phyloP scores from a whole-genome alignment of 225 moss, liverwort and hornwort species.

The Ulota crispa region DNA sequence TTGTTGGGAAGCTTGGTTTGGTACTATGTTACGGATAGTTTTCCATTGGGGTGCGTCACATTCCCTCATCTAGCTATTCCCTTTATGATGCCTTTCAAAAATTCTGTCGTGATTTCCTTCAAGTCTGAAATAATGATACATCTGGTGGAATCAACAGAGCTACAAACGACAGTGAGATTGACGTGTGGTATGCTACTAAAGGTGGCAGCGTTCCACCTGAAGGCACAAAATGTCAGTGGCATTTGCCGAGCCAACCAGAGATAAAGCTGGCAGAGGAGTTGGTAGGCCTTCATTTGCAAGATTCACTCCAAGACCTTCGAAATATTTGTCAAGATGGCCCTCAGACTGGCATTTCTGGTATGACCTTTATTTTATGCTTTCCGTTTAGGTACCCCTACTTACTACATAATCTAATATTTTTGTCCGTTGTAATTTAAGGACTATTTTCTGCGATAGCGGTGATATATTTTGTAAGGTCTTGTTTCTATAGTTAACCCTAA shows the following conservation, averaged over 20 bases:
- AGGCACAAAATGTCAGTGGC: conserved; percentile 61
- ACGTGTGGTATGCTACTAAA: conserved; percentile 67
- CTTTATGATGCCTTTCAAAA: background rate
- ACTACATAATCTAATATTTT: background rate
- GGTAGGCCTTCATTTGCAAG: conserved; percentile 56
- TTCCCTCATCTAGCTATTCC: background rate
- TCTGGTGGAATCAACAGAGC: conserved; percentile 32
- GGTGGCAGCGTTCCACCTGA: conserved; percentile 47
- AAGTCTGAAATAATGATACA: conserved; percentile 16
- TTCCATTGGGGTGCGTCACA: conserved; percentile 37
- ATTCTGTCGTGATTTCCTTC: background rate
- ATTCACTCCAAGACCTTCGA: conserved; percentile 57
- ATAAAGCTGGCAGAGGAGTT: conserved; percentile 63
- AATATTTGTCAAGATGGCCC: conserved; percentile 48
- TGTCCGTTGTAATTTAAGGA: background rate
- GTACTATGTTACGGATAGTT: conserved; percentile 56
- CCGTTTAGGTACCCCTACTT: background rate
- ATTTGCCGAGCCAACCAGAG: conserved; percentile 60
- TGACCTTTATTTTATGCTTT: background rate
- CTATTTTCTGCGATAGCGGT: background rate
- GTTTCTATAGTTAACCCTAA: conserved; percentile 1
- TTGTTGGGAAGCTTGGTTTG: conserved; percentile 54
- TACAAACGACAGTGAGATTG: conserved; percentile 47
- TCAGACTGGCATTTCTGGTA: conserved; percentile 57
- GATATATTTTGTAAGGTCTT: conserved; percentile 6